Evolutionary conservation across 345 rosid species (phyloP).

Genomic region (Trapa bicornis): DNA sequence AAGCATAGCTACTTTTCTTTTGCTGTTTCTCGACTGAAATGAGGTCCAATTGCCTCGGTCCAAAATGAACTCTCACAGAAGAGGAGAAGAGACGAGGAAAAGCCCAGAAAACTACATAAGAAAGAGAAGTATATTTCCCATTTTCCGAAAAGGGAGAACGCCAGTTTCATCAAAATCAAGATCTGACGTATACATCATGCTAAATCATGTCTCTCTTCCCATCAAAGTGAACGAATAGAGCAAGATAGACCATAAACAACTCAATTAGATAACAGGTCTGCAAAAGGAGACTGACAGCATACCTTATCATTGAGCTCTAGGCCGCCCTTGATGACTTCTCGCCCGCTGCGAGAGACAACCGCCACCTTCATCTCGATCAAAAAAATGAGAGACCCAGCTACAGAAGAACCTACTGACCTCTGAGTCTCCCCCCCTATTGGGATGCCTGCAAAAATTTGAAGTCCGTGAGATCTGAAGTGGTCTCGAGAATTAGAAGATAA

Average conservation of each 20-base stretch:
- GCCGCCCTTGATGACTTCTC: too few relatives aligned
- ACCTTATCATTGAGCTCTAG: too few relatives aligned
- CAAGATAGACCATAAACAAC: not conserved
- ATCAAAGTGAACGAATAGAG: not conserved
- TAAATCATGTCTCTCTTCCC: not conserved
- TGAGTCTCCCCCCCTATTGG: not conserved
- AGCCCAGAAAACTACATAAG: too few relatives aligned
- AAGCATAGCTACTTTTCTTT: too few relatives aligned
- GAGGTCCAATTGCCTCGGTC: too few relatives aligned
- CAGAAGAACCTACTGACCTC: not conserved
- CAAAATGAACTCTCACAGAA: too few relatives aligned
- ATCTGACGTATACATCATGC: not conserved
- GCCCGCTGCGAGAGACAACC: too few relatives aligned
- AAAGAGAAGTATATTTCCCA: not conserved
- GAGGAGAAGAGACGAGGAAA: too few relatives aligned
- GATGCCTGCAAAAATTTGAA: not conserved
- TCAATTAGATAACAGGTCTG: not conserved
- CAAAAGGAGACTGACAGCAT: not conserved
- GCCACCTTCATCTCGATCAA: too few relatives aligned
- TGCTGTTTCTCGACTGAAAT: too few relatives aligned
- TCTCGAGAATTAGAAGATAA: not conserved
- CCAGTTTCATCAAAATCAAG: not conserved
- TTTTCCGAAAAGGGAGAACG: not conserved
- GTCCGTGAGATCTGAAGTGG: not conserved
- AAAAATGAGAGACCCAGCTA: conserved; percentile 2